Percentiles rank a stretch among this genome's conserved stretches.
Evolutionary conservation across 2,329 filamentous ascomycete species (phyloP).

Genomic region (Ophiostoma montium): DNA sequence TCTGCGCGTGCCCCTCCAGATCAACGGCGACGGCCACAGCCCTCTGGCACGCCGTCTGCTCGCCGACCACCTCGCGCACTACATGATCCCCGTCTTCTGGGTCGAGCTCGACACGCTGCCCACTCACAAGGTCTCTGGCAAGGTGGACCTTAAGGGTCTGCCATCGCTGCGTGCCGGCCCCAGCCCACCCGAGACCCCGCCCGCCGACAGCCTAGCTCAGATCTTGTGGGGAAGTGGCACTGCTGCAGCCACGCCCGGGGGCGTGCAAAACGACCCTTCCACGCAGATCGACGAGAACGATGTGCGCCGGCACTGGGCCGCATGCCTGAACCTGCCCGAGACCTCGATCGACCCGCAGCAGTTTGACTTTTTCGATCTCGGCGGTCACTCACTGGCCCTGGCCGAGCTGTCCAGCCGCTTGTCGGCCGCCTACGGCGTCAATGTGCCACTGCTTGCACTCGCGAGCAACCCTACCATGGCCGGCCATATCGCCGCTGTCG

Average conservation of each 20-base stretch:
- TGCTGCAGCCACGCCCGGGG: background rate
- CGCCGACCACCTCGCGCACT: conserved; percentile 55
- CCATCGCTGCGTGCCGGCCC: conserved; percentile 46
- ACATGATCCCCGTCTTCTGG: conserved; percentile 74
- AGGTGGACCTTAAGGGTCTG: conserved; percentile 58
- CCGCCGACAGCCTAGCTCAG: conserved; percentile 19
- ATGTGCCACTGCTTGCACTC: conserved; percentile 55
- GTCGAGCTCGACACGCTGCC: conserved; percentile 57
- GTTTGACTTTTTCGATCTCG: conserved; percentile 69
- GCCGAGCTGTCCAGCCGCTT: conserved; percentile 61
- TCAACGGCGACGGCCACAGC: conserved; percentile 59
- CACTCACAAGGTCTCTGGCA: conserved; percentile 66
- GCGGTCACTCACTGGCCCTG: conserved; percentile 65
- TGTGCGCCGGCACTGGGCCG: conserved; percentile 59
- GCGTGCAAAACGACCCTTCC: conserved; percentile 27
- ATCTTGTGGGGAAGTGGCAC: conserved; percentile 14
- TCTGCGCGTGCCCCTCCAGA: conserved; percentile 34
- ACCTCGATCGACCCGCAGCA: conserved; percentile 46
- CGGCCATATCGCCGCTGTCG: conserved; percentile 59
- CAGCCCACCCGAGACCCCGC: conserved; percentile 27
- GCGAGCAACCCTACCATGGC: conserved; percentile 58
- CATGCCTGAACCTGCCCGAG: conserved; percentile 50
- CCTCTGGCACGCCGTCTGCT: conserved; percentile 52
- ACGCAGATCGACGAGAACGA: conserved; percentile 52
- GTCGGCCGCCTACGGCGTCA: conserved; percentile 56